These are phyloP conservation scores for Hermanozyma aechmeae DNA, from an alignment of 805 yeast species.

Conservation along the genomic window DNA sequence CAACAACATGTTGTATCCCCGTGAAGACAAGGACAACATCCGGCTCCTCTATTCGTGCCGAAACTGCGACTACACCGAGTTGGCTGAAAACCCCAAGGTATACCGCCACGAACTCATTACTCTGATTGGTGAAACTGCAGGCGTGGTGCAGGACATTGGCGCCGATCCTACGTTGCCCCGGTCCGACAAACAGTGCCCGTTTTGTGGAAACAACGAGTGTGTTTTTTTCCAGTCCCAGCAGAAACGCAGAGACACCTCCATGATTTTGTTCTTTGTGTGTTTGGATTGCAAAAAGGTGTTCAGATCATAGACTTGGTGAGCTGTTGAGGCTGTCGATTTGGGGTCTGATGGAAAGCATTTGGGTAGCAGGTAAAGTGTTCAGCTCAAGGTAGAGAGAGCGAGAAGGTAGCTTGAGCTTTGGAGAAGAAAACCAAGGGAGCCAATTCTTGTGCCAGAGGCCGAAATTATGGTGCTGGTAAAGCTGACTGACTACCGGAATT, in stretches of 20 bases:
- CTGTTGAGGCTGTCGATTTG: too few relatives aligned
- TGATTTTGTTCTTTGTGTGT: constrained; percentile 92
- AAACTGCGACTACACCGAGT: constrained; percentile 87
- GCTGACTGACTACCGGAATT: too few relatives aligned
- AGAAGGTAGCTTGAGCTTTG: too few relatives aligned
- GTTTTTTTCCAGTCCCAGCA: constrained; percentile 97
- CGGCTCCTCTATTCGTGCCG: constrained; percentile 84
- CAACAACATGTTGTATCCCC: constrained; percentile 97
- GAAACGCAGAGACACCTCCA: constrained; percentile 87
- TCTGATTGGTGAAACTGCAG: constrained; percentile 91
- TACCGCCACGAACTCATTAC: constrained; percentile 89
- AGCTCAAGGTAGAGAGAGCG: too few relatives aligned
- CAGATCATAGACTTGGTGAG: constrained; percentile 24
- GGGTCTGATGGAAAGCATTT: too few relatives aligned
- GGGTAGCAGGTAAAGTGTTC: too few relatives aligned
- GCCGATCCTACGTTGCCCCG: constrained; percentile 97
- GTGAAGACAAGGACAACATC: constrained; percentile 78
- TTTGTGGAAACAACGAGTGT: constrained; percentile 79
- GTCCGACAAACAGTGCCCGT: constrained; percentile 88
- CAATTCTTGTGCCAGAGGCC: too few relatives aligned
- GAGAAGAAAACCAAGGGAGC: too few relatives aligned
- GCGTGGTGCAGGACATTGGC: constrained; percentile 92
- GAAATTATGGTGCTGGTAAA: too few relatives aligned
- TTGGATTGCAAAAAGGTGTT: constrained; percentile 75
- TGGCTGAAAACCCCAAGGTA: constrained; percentile 80